A percentile compares a stretch with the other conserved stretches of the same genome.
phyloP scores from a whole-genome alignment of 2,329 filamentous ascomycete genomes.

The Lachnellula occidentalis region DNA sequence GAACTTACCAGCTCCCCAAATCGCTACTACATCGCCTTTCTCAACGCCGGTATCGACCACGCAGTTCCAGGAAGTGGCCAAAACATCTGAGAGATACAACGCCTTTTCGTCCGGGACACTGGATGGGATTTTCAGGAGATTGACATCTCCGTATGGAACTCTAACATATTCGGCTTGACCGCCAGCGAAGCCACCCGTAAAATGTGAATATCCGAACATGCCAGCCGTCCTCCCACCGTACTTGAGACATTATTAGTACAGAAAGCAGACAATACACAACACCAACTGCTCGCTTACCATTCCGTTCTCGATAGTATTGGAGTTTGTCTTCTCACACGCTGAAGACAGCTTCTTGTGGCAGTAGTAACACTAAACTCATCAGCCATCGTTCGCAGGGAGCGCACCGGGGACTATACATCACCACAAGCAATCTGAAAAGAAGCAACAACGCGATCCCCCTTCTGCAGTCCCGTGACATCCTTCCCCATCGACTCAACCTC shows the following conservation, averaged over 20 bases:
- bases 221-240: conserved; percentile 74
- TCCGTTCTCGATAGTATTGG: conserved; percentile 62
- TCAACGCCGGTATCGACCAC: conserved; percentile 82
- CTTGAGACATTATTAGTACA: conserved; percentile 1
- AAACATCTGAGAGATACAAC: conserved; percentile 74
- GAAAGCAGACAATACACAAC: not conserved
- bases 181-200: conserved; percentile 81
- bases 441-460: conserved; percentile 69
- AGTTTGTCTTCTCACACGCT: conserved; percentile 75
- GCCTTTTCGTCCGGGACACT: conserved; percentile 76
- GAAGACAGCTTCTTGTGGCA: conserved; percentile 75
- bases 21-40: conserved; percentile 68
- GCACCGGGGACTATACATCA: conserved; percentile 35
- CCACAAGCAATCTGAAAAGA: conserved; percentile 79
- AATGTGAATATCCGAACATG: conserved; percentile 69
- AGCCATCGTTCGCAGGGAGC: not conserved
- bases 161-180: conserved; percentile 84
- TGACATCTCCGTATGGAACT: conserved; percentile 75
- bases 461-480: conserved; percentile 45
- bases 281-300: conserved; percentile 41
- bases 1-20: conserved; percentile 63
- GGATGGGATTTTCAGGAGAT: conserved; percentile 72
- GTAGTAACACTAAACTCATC: conserved; percentile 56
- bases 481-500: conserved; percentile 45
- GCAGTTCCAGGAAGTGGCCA: conserved; percentile 73